These are phyloP conservation scores for Aphanocladium album DNA, from an alignment of 2,329 filamentous ascomycete genomes.

Conservation along the genomic window DNA sequence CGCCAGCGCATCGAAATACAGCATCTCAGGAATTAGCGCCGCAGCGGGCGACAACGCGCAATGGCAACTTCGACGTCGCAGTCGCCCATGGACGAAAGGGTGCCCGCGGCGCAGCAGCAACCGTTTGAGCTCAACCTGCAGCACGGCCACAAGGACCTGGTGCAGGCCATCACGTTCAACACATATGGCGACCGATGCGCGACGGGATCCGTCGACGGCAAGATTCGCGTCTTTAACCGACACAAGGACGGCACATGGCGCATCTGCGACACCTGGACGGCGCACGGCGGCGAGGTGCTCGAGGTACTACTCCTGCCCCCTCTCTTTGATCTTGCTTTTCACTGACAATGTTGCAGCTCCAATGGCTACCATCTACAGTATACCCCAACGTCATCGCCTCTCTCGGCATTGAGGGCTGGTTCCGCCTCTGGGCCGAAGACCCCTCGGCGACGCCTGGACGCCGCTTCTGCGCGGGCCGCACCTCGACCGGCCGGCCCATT, in stretches of 20 bases:
- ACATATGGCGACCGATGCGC: constrained; percentile 88
- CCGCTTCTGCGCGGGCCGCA: constrained; percentile 66
- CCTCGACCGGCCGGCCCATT: constrained; percentile 43
- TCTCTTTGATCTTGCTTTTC: too few relatives aligned
- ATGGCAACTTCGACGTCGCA: constrained; percentile 29
- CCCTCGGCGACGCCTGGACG: constrained; percentile 72
- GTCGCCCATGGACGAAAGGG: constrained; percentile 36
- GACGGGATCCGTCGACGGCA: constrained; percentile 86
- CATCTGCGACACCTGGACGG: constrained; percentile 80
- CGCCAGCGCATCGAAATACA: background rate
- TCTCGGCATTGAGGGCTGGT: constrained; percentile 82
- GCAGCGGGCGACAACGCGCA: background rate
- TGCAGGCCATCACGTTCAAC: constrained; percentile 85
- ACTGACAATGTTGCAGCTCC: too few relatives aligned
- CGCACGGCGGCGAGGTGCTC: constrained; percentile 83
- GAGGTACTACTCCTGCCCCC: constrained; percentile 55
- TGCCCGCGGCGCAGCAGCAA: constrained; percentile 23
- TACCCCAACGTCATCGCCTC: constrained; percentile 82
- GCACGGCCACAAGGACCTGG: constrained; percentile 73
- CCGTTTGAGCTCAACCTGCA: constrained; percentile 58
- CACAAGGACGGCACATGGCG: constrained; percentile 74
- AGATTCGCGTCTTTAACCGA: constrained; percentile 84
- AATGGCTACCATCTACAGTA: constrained; percentile 88
- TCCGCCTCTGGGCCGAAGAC: constrained; percentile 92
- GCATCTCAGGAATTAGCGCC: background rate